Evolutionary conservation across 2,329 filamentous ascomycete genomes (phyloP), one percentile per base, ranked within the genome.

Genomic region (Ceratocystiopsis sp.): DNA sequence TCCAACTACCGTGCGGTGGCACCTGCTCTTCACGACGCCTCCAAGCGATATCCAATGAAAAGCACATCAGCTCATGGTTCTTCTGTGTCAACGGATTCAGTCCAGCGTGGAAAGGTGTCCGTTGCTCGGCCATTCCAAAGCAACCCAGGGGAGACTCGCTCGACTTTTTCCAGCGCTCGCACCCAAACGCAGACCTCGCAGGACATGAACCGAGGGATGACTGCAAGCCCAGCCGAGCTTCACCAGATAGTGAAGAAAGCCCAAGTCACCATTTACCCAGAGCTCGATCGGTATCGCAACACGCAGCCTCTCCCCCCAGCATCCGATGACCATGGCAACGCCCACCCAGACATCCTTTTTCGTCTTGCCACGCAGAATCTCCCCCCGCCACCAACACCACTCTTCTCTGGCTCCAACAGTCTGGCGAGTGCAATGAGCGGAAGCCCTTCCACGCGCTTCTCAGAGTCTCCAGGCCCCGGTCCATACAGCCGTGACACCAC

Each of bases 401-500:
- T 74, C 9, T 76, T 79, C 42, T 77, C 73, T 0, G 69, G 69
- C 37, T 68, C 63, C 16, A 72, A 68, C 53, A 75, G 68, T 48
- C 66, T 71, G 48, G 45, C 66, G 37, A 73, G 72, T 57, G 71
- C 67, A 3, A 68, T 77, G 42, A 84, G 80, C 47, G 74, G 67
- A 19, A 85, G 80, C 46, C 80, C 81, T 35, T 86, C 81, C 4
- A 85, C 82, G 2, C 68, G 78, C 47, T 85, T 81, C 53, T 84
- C 80, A 2, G 81, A 76, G 44, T 86, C 82, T 1, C 75, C 75
- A 1, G 72, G 73, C 1, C 75, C 79, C 12, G 74, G 78, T 2
- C 63, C 75, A 6, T 86, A 84, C 58, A 86, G 81, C 54, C 71
- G 81, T 48, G 80, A 82, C 46, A 85, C 81, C 1, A 86, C 82